A percentile compares a stretch with the other conserved stretches of the same genome.
These are phyloP conservation scores for Plasmodium sp. DNA, from an alignment of 169 alveolate genomes.

Conservation along the genomic window DNA sequence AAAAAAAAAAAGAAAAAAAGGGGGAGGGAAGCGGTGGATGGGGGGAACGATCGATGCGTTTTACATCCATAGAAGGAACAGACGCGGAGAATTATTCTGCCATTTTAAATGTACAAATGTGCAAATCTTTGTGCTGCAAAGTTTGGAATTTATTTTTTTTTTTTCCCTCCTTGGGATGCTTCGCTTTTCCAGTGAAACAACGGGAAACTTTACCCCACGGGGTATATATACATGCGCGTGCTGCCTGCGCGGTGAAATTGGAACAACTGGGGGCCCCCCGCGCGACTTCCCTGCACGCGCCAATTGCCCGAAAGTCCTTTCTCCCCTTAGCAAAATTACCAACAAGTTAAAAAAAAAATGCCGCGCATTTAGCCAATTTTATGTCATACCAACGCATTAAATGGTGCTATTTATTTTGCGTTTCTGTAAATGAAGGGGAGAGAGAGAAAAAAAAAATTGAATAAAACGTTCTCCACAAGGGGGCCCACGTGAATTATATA, in stretches of 20 bases:
- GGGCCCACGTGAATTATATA: not conserved
- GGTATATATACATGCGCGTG: not conserved
- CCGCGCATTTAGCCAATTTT: not conserved
- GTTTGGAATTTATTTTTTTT: not conserved
- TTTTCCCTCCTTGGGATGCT: not conserved
- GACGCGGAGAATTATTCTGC: not conserved
- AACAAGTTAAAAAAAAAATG: not conserved
- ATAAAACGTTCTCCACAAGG: not conserved
- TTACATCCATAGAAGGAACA: not conserved
- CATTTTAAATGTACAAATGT: not conserved
- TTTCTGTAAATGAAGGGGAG: not conserved
- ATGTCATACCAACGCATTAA: not conserved
- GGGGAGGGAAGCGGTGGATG: not conserved
- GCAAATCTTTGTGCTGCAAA: not conserved
- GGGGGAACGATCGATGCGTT: not conserved
- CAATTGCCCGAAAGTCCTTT: not conserved
- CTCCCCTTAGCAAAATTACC: not conserved
- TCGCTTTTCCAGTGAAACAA: not conserved
- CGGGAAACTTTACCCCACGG: not conserved
- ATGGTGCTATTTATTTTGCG: not conserved
- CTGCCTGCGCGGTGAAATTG: not conserved
- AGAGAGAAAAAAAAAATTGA: not conserved
- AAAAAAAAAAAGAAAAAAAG: not conserved
- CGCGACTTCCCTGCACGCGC: not conserved
- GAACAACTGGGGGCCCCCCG: not conserved